Evolutionary conservation across 768 basidiomycete genomes (phyloP).

Genomic region (Tremella fuciformis): DNA sequence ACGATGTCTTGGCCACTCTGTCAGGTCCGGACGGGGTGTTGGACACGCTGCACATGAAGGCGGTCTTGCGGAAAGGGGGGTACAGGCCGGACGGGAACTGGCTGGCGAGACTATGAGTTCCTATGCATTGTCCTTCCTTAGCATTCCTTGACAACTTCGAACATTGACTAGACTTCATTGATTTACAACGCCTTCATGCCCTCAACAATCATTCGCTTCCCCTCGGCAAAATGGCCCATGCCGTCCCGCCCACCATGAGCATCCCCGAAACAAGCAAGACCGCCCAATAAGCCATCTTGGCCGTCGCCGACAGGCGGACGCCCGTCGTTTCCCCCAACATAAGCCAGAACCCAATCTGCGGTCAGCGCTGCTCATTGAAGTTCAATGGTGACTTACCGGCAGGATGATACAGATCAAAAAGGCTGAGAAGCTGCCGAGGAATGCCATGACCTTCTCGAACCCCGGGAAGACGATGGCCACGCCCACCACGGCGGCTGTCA

Average conservation of each 20-base stretch:
- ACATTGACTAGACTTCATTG: too few relatives aligned
- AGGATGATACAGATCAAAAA: constrained; percentile 71
- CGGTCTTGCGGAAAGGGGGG: too few relatives aligned
- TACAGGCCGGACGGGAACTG: too few relatives aligned
- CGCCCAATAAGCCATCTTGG: constrained; percentile 56
- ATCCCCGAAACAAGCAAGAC: constrained; percentile 59
- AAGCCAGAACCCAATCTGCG: too few relatives aligned
- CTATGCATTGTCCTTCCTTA: too few relatives aligned
- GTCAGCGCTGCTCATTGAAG: too few relatives aligned
- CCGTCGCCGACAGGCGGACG: too few relatives aligned
- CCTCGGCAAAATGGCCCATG: constrained; percentile 58
- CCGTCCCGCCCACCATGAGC: constrained; percentile 78
- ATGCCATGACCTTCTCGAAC: constrained; percentile 73
- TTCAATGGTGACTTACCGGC: constrained; percentile 57
- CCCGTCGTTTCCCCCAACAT: too few relatives aligned
- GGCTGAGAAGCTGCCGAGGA: constrained; percentile 85
- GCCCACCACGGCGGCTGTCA: constrained; percentile 63
- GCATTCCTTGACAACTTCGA: too few relatives aligned
- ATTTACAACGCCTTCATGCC: too few relatives aligned
- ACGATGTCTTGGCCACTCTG: background rate
- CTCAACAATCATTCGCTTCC: too few relatives aligned
- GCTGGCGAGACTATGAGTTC: too few relatives aligned
- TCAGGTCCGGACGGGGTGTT: background rate
- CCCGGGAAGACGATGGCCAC: constrained; percentile 75
- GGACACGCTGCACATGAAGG: background rate